A percentile compares a stretch with the other conserved stretches of the same genome.
Conservation (phyloP, 1,284 basidiomycete species). For the Flammula alnicola region DNA sequence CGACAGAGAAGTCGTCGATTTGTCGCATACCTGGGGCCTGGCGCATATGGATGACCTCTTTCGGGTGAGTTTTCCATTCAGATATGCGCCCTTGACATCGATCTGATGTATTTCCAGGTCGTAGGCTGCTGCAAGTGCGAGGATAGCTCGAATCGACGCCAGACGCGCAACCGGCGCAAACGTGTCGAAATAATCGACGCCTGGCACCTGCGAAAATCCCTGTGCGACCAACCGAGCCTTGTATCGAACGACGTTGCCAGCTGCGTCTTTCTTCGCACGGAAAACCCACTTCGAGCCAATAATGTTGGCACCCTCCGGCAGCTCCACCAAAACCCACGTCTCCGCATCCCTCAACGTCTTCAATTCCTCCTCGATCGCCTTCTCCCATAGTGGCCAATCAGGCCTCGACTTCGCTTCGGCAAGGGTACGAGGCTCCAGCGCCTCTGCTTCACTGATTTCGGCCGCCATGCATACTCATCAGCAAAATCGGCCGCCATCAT, state of each 20-base stretch:
- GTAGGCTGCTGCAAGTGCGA: conserved; percentile 37
- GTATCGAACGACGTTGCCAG: too few relatives aligned
- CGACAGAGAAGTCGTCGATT: conserved; percentile 8
- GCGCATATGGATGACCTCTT: conserved; percentile 35
- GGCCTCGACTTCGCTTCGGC: conserved; percentile 24
- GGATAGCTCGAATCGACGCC: conserved; percentile 34
- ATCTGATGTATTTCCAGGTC: conserved; percentile 38
- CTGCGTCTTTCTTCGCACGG: too few relatives aligned
- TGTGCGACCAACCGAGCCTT: too few relatives aligned
- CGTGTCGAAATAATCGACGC: conserved; percentile 40
- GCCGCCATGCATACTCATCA: conserved; percentile 28
- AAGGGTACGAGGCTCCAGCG: conserved; percentile 23
- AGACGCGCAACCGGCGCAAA: conserved; percentile 43
- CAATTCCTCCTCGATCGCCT: conserved; percentile 21
- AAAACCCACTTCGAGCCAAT: conserved; percentile 9
- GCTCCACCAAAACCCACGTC: conserved; percentile 28
- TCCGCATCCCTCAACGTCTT: conserved; percentile 13
- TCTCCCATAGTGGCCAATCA: conserved; percentile 32
- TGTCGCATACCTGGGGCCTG: conserved; percentile 31
- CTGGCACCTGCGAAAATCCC: too few relatives aligned
- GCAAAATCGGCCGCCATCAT: conserved; percentile 16
- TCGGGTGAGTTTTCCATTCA: conserved; percentile 33
- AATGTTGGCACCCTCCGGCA: conserved; percentile 11
- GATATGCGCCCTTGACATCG: conserved; percentile 40
- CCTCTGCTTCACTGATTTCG: conserved; percentile 20